Base-by-base conservation (phyloP, 2,329 filamentous ascomycete genomes). In the Fusarium praegraminearum region DNA sequence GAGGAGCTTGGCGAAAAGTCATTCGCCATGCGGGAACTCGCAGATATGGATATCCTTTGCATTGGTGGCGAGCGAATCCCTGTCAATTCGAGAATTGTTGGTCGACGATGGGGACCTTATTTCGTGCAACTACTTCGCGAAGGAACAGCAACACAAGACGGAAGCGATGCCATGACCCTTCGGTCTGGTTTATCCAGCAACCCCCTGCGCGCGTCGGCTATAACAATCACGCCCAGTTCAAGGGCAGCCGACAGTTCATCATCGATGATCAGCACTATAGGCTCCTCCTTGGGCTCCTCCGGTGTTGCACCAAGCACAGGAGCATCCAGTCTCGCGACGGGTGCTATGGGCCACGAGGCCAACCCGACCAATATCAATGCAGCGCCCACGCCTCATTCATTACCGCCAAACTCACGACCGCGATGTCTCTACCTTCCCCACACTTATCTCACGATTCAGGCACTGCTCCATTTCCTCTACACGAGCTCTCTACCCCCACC, bases 1-100 rank as follows among this genome's bases (percentile, higher is more conserved):
- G 91, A 97, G 73, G 93, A 97, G 66, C 84, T 99, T 16, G 96
- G 96, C 7, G 91, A 93, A 70, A 89, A 93, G 78, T 92, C 93
- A 1, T 83, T 97, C 67, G 86, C 86, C 2, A 84, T 97, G 77
- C 89, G 90, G n/a, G 96, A 98, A 79, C 83, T 99, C 58, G 88
- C 93, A 4, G 96, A 99, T 74, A 99, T 99, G 96, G 96, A 98
- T 76, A 93, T 99, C 62, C 85, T 98, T 30, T 96, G 95, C 54
- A 90, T 97, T 43, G 92, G 92, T 22, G 95, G 95, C 24, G 95
- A 98, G 77, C 89, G 94, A 20, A 93, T 98, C 71, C 93, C 96
- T 0, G 92, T 98, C 71, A 99, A 97, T 79, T 98, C 96, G 9
- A 89, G 94, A 60, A 88, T 99, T 18, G 86, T 98, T 18, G 91